phyloP scores from a whole-genome alignment of 495 filamentous ascomycete species.

The Daldinia concentrica region DNA sequence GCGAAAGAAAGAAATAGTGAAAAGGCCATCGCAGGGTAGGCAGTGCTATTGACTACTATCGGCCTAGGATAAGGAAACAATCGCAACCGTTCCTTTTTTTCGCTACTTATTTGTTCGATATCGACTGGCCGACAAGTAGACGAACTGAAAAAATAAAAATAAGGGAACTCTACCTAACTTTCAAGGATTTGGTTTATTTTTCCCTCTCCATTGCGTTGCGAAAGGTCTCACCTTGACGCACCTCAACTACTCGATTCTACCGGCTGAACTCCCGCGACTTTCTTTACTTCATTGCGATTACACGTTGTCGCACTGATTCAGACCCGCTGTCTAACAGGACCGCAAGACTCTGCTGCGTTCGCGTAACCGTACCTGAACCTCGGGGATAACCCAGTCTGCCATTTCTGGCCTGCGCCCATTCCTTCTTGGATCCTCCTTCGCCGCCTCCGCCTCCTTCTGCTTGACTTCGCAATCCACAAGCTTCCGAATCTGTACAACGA shows the following conservation, averaged over 20 bases:
- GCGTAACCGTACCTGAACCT: constrained; percentile 46
- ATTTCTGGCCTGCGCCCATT: constrained; percentile 43
- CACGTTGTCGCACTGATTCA: constrained; percentile 47
- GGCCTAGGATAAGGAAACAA: constrained; percentile 17
- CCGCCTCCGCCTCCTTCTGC: constrained; percentile 31
- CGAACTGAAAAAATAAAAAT: not conserved
- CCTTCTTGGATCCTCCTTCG: constrained; percentile 28
- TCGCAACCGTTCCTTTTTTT: constrained; percentile 9
- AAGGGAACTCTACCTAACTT: constrained; percentile 20
- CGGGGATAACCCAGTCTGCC: constrained; percentile 40
- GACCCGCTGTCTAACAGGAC: constrained; percentile 44
- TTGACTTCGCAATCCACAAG: constrained; percentile 35
- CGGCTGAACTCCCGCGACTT: constrained; percentile 27
- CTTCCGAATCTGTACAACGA: constrained; percentile 48
- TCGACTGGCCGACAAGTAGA: constrained; percentile 8
- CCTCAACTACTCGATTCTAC: constrained; percentile 27
- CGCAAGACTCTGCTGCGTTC: constrained; percentile 42
- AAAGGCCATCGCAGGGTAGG: constrained; percentile 18
- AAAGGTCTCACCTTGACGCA: constrained; percentile 46
- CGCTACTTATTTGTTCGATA: constrained; percentile 21
- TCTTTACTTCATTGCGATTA: constrained; percentile 36
- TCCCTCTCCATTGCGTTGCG: constrained; percentile 20
- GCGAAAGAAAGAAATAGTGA: constrained; percentile 32
- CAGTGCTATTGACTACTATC: constrained; percentile 23
- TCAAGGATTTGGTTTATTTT: constrained; percentile 23